Evolutionary conservation across 495 filamentous ascomycete genomes (phyloP).

Genomic region (Xylaria flabelliformis): DNA sequence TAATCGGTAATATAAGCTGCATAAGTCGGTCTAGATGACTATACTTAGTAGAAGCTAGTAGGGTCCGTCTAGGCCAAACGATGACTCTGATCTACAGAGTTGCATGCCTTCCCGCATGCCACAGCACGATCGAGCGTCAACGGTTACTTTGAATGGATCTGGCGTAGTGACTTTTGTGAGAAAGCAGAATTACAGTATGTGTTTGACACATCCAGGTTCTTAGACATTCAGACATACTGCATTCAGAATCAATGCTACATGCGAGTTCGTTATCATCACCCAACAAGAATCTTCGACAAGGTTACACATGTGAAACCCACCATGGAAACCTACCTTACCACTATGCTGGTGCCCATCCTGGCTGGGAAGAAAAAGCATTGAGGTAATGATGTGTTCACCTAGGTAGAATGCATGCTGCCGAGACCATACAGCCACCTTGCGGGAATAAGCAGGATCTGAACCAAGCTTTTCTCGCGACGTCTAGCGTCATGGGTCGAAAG

Average conservation of each 20-base stretch:
- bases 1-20: neutral
- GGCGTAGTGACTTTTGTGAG: neutral
- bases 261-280: neutral
- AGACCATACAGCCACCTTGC: neutral
- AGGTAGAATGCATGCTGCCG: neutral
- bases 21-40: neutral
- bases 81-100: neutral
- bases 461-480: neutral
- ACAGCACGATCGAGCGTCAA: neutral
- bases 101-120: constrained; percentile 2
- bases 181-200: neutral
- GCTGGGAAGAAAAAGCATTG: neutral
- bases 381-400: constrained; percentile 1
- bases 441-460: constrained; percentile 8
- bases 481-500: constrained; percentile 11
- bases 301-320: neutral
- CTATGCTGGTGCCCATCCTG: neutral
- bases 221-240: neutral
- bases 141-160: neutral
- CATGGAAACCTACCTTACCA: neutral
- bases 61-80: neutral
- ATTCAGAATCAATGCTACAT: neutral
- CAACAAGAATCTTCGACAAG: neutral
- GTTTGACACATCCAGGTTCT: neutral
- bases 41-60: neutral